Base-by-base conservation (phyloP, 2,329 filamentous ascomycete genomes). In the Claviceps maximensis region DNA sequence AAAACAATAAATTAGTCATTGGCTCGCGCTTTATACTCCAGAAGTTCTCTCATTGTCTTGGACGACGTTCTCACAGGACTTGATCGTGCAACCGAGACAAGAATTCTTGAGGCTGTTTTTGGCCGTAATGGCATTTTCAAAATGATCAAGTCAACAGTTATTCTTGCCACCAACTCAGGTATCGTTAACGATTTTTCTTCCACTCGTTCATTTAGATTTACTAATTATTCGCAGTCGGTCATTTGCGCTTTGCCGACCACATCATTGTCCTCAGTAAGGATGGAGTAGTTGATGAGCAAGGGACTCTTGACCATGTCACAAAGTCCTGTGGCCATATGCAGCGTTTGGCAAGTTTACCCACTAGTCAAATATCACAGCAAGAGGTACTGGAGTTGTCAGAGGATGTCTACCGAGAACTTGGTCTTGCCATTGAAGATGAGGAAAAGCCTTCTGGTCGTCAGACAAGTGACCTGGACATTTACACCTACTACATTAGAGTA, bases 71-170 rank as follows among this genome's bases (percentile, higher is more conserved):
- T 68, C 17, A 67, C 63, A 1, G 67, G 66, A 3, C 61, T 70
- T 2, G 69, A 71, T 50, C 58, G 63, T 6, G 59, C 67, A 8
- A 72, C 71, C 0, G 68, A 71, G 47, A 59, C 66, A 25, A 61
- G 63, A 10, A 66, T 72, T 1, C 67, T 71, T 36, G 56, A 62
- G 0, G 58, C 60, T 2, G 64, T 72, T 0, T 69, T 73, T 49
- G 62, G 65, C 1, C 27, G 29, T 4, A 58, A 59, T n/a, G 67
- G 69, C 0, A 50, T 72, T 10, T 53, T 67, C 9, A 56, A 54
- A 42, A 55, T 2, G 10, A 52, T 58, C n/a, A 54, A 56, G 2
- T 49, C 56, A 1, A 64, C 65, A 0, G 56, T 63, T 2, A 56
- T 67, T 2, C 47, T 65, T 41, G 58, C 62, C 4, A 66, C 64